Conservation (phyloP, 2,329 filamentous ascomycete genomes). For the Aspergillus thermomutatus region DNA sequence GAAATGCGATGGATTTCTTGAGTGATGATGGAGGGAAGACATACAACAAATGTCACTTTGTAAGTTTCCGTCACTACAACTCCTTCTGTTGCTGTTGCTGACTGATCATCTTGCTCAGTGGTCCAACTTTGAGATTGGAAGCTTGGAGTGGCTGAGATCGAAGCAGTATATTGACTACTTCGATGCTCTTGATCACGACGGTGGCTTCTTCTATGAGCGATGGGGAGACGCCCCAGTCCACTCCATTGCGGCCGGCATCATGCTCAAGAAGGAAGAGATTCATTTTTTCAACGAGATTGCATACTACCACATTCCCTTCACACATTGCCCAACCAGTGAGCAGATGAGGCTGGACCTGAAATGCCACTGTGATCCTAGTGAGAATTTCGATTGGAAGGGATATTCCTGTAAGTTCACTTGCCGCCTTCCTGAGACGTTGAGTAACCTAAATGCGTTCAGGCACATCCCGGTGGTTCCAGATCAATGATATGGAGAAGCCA, state of each 20-base stretch:
- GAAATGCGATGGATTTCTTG: conserved; percentile 86
- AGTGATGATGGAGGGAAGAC: conserved; percentile 87
- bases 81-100: conserved; percentile 4
- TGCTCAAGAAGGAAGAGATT: conserved; percentile 88
- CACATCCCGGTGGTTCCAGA: conserved; percentile 80
- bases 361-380: conserved; percentile 90
- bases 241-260: conserved; percentile 85
- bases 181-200: conserved; percentile 78
- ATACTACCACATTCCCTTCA: conserved; percentile 97
- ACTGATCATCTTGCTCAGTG: conserved; percentile 56
- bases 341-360: conserved; percentile 77
- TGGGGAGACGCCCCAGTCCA: conserved; percentile 98
- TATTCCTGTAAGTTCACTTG: conserved; percentile 75
- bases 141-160: conserved; percentile 87
- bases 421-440: not conserved
- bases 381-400: conserved; percentile 99
- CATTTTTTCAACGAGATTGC: conserved; percentile 99
- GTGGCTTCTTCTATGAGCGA: conserved; percentile 98
- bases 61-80: conserved; percentile 47
- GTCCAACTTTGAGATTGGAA: conserved; percentile 99
- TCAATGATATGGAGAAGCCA: conserved; percentile 78
- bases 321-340: conserved; percentile 91
- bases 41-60: conserved; percentile 97
- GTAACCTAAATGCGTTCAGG: conserved; percentile 47
- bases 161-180: conserved; percentile 90